Base-by-base conservation (phyloP, 2,329 filamentous ascomycete genomes). In the Whalleya microplaca region DNA sequence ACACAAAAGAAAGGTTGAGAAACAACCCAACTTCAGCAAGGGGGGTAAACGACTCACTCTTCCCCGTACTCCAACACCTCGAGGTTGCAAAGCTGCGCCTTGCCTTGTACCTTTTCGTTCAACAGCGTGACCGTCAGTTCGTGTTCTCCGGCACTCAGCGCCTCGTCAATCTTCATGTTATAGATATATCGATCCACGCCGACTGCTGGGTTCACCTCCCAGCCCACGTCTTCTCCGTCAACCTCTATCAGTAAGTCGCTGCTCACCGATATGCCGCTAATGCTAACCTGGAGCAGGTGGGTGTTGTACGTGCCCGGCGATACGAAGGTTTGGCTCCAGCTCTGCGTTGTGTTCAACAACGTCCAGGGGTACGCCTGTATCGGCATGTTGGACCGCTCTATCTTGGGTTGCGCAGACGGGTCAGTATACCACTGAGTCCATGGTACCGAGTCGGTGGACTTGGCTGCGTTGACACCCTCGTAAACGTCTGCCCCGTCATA, bases 321-420 rank as follows among this genome's bases (percentile, higher is more conserved):
- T 8, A 58, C 58, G 50, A 71, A 71, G 1, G 19, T 58, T 29
- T 61, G 55, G 47, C 55, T 66, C 68, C 68, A 71, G 47, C 64
- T 59, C 48, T 56, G 52, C 14, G 66, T 55, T 6, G 64, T 63
- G 54, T 71, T 70, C 14, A 71, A 60, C 45, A 71, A 45, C 9
- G 69, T 69, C 69, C 69, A 71, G 3, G 69, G 69, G 50, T 71
- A 71, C 21, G 66, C 68, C 54, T 71, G 69, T 51, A 71, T 64
- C 14, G 69, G 69, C 69, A 71, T 71, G 42, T 67, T 68, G 47
- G 66, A 61, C 16, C 69, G 62, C 54, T 71, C 53, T 29, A 70
- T 61, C 37, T 63, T 66, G 0, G 69, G 69, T 53, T 71, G 67
- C 2, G 27, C 45, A 1, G 59, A 45, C 14, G 69, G 62, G 45